Evolutionary conservation across 1,284 basidiomycete species (phyloP).

Genomic region (Ustilago shanxiensis): DNA sequence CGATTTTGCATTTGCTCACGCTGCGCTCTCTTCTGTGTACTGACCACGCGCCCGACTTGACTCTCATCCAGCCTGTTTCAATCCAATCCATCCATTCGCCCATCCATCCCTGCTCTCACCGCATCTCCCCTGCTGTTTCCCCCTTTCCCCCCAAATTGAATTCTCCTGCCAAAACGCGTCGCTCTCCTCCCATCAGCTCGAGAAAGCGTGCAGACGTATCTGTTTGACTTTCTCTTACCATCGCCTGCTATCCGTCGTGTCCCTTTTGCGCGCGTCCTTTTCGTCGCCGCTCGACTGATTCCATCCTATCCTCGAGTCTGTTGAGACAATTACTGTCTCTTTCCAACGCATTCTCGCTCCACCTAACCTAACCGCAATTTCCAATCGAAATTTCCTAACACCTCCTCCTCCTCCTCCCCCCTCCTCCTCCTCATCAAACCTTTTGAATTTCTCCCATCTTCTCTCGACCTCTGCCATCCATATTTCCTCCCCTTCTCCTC

Average conservation of each 20-base stretch:
- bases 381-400: constrained; percentile 1
- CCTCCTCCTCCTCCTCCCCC: background rate
- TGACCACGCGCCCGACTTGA: constrained; percentile 12
- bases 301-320: constrained; percentile 12
- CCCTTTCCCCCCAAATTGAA: constrained; percentile 34
- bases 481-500: constrained; percentile 13
- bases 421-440: constrained; percentile 5
- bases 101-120: background rate
- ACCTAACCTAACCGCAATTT: background rate
- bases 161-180: constrained; percentile 53
- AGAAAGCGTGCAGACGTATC: constrained; percentile 29
- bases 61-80: background rate
- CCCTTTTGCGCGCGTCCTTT: constrained; percentile 41
- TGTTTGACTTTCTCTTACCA: constrained; percentile 38
- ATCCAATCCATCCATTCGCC: background rate
- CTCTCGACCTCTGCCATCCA: constrained; percentile 1
- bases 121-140: constrained; percentile 13
- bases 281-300: constrained; percentile 21
- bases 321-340: too few relatives aligned
- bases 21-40: background rate
- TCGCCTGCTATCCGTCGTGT: constrained; percentile 17
- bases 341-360: constrained; percentile 4
- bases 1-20: constrained; percentile 3
- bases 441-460: constrained; percentile 2
- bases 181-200: constrained; percentile 42